Conservation (phyloP, 1,139 yeast species). For the Saccharomycopsis hybrid region DNA sequence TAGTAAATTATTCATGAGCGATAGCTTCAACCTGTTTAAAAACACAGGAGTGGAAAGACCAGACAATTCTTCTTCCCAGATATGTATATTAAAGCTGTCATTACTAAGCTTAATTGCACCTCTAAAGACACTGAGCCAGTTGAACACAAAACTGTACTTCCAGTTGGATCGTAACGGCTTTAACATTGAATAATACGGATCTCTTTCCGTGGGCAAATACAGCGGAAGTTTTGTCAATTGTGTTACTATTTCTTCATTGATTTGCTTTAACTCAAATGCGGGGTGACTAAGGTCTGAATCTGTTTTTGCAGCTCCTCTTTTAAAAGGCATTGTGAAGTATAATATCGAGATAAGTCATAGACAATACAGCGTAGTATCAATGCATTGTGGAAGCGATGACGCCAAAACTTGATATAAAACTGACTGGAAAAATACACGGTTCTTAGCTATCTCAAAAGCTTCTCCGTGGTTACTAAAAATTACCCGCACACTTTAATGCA, state of each 20-base stretch:
- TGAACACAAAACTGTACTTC: conserved; percentile 39
- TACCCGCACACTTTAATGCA: too few species aligned
- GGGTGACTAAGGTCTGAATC: conserved; percentile 23
- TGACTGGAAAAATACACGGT: too few species aligned
- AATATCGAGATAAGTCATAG: neutral
- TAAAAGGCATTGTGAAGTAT: neutral
- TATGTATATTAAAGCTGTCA: conserved; percentile 44
- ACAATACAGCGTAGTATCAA: neutral
- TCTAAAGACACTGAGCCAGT: conserved; percentile 45
- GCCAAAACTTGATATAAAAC: too few species aligned
- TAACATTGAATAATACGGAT: conserved; percentile 24
- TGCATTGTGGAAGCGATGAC: too few species aligned
- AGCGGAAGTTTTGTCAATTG: conserved; percentile 26
- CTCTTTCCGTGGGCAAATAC: conserved; percentile 26
- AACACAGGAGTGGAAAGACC: conserved; percentile 34
- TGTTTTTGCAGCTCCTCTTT: neutral
- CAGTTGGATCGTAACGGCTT: conserved; percentile 26
- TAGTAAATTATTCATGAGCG: conserved; percentile 34
- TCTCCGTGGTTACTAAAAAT: too few species aligned
- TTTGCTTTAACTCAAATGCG: conserved; percentile 23
- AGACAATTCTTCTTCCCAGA: conserved; percentile 45
- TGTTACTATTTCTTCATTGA: conserved; percentile 25
- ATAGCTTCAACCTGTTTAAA: conserved; percentile 35
- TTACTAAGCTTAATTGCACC: conserved; percentile 39
- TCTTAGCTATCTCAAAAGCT: too few species aligned